phyloP scores from a whole-genome alignment of 352 stramenopile species.

The Phytophthora boehmeriae region DNA sequence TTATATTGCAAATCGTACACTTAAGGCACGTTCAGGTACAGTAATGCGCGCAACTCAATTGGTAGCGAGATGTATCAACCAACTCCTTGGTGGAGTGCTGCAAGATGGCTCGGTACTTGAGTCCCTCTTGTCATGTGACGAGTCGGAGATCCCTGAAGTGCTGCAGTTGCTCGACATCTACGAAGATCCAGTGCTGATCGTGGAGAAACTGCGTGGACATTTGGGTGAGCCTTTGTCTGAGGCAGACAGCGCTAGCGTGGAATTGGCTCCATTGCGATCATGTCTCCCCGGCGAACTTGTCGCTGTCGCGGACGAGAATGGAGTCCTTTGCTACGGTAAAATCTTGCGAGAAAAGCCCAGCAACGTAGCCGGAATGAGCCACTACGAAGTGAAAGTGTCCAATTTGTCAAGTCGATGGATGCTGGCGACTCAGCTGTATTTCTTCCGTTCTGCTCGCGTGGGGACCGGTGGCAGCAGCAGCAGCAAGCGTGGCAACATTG shows the following conservation, averaged over 20 bases:
- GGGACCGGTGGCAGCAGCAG: slow-evolving; percentile 18
- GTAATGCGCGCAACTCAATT: slow-evolving; percentile 60
- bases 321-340: slow-evolving; percentile 64
- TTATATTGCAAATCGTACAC: slow-evolving; percentile 55
- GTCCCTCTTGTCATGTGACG: slow-evolving; percentile 64
- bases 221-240: slow-evolving; percentile 59
- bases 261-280: slow-evolving; percentile 69
- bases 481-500: neutral
- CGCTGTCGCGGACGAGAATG: slow-evolving; percentile 49
- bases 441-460: slow-evolving; percentile 64
- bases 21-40: slow-evolving; percentile 32
- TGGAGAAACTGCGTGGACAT: slow-evolving; percentile 69
- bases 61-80: slow-evolving; percentile 71
- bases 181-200: slow-evolving; percentile 64
- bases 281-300: slow-evolving; percentile 75
- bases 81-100: slow-evolving; percentile 62
- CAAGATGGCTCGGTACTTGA: slow-evolving; percentile 70
- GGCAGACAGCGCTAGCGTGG: slow-evolving; percentile 48
- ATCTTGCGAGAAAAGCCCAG: slow-evolving; percentile 51
- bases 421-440: slow-evolving; percentile 68
- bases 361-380: slow-evolving; percentile 45
- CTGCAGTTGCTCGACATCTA: slow-evolving; percentile 68
- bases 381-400: slow-evolving; percentile 67
- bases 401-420: slow-evolving; percentile 46
- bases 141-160: slow-evolving; percentile 50